These are phyloP conservation scores for Nakazawaea anatomiae DNA, from an alignment of 805 yeast species.

Conservation along the genomic window DNA sequence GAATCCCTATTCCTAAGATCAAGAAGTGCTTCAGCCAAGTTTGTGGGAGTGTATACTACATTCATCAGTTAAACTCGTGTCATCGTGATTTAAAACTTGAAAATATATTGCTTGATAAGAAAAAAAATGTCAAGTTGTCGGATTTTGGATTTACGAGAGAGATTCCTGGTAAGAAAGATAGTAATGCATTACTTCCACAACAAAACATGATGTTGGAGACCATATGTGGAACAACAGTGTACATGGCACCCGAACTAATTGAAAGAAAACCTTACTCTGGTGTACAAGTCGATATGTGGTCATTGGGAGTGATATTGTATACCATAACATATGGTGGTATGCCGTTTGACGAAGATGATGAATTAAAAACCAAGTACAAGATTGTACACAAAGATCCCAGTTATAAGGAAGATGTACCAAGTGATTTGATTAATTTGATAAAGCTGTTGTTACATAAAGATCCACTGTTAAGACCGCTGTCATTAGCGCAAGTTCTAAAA, in stretches of 20 bases:
- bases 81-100: conserved; percentile 86
- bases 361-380: conserved; percentile 47
- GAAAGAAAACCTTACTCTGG: conserved; percentile 70
- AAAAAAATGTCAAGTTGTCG: conserved; percentile 64
- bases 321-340: conserved; percentile 80
- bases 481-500: conserved; percentile 41
- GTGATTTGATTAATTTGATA: conserved; percentile 46
- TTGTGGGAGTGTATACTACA: conserved; percentile 60
- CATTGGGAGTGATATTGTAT: conserved; percentile 82
- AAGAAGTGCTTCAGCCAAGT: conserved; percentile 57
- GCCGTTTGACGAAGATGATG: conserved; percentile 90
- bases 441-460: conserved; percentile 55
- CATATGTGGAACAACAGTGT: conserved; percentile 89
- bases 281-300: conserved; percentile 82
- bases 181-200: background rate
- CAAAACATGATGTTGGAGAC: conserved; percentile 52
- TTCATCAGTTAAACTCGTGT: conserved; percentile 71
- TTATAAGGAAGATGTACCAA: conserved; percentile 41
- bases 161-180: conserved; percentile 21
- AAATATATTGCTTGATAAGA: conserved; percentile 58
- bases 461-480: conserved; percentile 55
- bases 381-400: conserved; percentile 64
- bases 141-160: conserved; percentile 96
- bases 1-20: conserved; percentile 46
- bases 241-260: conserved; percentile 94